These are phyloP conservation scores for Solanum boliviense DNA, from an alignment of 257 asterid genomes.

Conservation along the genomic window DNA sequence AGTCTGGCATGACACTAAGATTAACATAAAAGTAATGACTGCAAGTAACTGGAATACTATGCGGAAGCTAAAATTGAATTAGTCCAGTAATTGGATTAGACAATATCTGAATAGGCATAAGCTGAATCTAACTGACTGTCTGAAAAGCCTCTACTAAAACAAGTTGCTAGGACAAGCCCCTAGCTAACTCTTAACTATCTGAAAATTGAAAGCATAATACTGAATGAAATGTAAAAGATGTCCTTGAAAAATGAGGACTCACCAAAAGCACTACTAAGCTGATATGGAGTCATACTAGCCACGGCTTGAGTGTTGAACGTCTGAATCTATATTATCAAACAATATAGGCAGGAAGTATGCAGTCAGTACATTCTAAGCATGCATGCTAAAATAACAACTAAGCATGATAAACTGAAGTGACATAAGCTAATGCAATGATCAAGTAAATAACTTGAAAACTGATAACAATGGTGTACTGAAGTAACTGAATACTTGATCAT, in stretches of 20 bases:
- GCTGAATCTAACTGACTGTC: not conserved
- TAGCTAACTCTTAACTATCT: not conserved
- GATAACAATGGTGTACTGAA: not conserved
- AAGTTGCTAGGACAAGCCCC: not conserved
- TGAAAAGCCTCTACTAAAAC: not conserved
- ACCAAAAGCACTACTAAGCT: not conserved
- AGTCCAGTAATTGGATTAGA: not conserved
- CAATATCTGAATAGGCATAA: not conserved
- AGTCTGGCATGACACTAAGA: not conserved
- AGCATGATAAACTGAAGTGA: not conserved
- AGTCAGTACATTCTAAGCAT: not conserved
- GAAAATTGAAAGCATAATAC: not conserved
- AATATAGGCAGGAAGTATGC: not conserved
- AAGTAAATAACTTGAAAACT: not conserved
- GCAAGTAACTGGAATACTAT: not conserved
- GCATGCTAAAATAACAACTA: no score
- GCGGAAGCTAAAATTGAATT: not conserved
- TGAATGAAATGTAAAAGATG: not conserved
- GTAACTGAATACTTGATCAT: not conserved
- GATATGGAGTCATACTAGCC: not conserved
- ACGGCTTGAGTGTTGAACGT: not conserved
- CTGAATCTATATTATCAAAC: not conserved
- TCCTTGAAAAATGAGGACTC: not conserved
- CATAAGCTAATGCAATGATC: not conserved
- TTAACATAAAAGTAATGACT: not conserved